A percentile compares a stretch with the other conserved stretches of the same genome.
Evolutionary conservation across 305 asterid species (phyloP).

Genomic region (Fraxinus paxiana): DNA sequence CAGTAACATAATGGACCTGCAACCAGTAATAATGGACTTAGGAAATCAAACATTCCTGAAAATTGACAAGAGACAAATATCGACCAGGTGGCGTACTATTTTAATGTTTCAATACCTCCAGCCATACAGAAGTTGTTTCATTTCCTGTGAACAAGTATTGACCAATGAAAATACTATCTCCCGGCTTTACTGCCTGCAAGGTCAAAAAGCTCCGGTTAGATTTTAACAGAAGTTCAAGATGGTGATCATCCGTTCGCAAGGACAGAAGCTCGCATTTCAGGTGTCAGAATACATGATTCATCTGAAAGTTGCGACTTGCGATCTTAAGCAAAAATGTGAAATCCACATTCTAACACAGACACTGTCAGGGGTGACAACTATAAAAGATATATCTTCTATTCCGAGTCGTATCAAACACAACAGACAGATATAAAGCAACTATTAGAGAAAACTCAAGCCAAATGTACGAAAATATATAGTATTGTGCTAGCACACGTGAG

Average conservation of each 20-base stretch:
- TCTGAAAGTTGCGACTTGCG: background rate
- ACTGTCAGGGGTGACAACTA: background rate
- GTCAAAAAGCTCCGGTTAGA: slow-evolving; percentile 8
- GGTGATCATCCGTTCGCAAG: background rate
- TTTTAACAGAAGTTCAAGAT: background rate
- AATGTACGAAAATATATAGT: background rate
- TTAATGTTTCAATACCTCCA: slow-evolving; percentile 52
- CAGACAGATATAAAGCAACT: background rate
- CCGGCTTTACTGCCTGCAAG: slow-evolving; percentile 66
- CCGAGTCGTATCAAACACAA: background rate
- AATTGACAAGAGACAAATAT: background rate
- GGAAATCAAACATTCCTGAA: background rate
- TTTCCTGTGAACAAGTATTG: slow-evolving; percentile 84
- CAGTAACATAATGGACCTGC: slow-evolving; percentile 1
- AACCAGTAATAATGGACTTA: slow-evolving; percentile 15
- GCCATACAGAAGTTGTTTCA: slow-evolving; percentile 83
- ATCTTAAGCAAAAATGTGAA: background rate
- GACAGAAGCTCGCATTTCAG: background rate
- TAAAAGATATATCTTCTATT: background rate
- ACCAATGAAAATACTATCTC: slow-evolving; percentile 83
- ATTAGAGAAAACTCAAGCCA: background rate
- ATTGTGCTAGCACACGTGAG: background rate
- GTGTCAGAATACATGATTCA: background rate
- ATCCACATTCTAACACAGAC: background rate
- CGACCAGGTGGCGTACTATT: background rate